These are phyloP conservation scores for Salinomyces thailandicus DNA, from an alignment of 2,329 filamentous ascomycete genomes.

Conservation along the genomic window DNA sequence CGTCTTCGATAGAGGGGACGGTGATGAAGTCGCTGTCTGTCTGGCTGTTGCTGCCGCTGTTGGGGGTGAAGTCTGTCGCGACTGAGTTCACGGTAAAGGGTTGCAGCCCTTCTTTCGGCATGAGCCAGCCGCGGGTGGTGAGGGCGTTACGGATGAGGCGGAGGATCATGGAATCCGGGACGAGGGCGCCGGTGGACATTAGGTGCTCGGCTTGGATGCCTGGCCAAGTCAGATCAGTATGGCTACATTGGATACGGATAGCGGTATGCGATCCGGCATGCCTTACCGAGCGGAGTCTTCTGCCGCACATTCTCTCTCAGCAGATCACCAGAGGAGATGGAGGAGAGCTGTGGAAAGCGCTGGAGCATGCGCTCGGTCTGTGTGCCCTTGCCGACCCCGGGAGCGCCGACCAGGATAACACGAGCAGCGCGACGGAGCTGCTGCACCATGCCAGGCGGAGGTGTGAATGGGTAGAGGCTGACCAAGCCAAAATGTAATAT, in stretches of 20 bases:
- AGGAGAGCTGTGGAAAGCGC: slow-evolving; percentile 77
- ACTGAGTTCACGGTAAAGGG: slow-evolving; percentile 36
- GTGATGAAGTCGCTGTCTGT: slow-evolving; percentile 25
- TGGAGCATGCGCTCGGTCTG: slow-evolving; percentile 81
- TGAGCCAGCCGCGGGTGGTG: slow-evolving; percentile 72
- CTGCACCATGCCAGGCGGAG: slow-evolving; percentile 29
- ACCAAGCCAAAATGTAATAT: slow-evolving; percentile 6
- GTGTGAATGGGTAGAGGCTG: background rate
- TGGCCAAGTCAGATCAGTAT: slow-evolving; percentile 29
- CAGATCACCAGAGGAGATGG: slow-evolving; percentile 89
- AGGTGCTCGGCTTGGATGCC: slow-evolving; percentile 82
- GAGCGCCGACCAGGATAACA: slow-evolving; percentile 87
- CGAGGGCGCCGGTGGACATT: slow-evolving; percentile 81
- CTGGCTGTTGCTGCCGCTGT: slow-evolving; percentile 1
- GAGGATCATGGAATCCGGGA: slow-evolving; percentile 83
- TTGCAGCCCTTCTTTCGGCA: slow-evolving; percentile 29
- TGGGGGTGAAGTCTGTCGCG: slow-evolving; percentile 26
- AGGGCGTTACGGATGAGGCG: slow-evolving; percentile 88
- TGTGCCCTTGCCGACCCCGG: slow-evolving; percentile 91
- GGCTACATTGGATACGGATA: slow-evolving; percentile 1
- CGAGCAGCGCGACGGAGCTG: slow-evolving; percentile 60
- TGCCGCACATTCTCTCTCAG: slow-evolving; percentile 86
- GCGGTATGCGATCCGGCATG: too few species aligned
- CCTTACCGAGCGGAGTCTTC: slow-evolving; percentile 69
- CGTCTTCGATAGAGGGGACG: slow-evolving; percentile 20